phyloP scores from a whole-genome alignment of 2,329 filamentous ascomycete genomes.

The Colletotrichum trifolii region DNA sequence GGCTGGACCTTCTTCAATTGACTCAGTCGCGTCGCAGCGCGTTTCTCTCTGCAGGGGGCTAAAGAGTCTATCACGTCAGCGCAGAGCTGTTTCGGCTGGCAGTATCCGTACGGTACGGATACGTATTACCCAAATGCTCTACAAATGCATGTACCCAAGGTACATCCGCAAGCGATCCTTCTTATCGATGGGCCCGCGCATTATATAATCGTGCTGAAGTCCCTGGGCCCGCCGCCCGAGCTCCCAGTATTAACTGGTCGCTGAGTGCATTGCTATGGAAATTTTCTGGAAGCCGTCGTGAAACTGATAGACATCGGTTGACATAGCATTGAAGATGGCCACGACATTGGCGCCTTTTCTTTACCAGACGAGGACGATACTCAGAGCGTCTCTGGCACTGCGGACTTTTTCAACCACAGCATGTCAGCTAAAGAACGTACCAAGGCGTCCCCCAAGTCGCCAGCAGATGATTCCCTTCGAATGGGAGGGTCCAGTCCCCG shows the following conservation, averaged over 20 bases:
- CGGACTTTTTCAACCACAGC: slow-evolving; percentile 36
- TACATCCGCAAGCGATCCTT: too few relatives aligned
- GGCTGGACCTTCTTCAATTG: slow-evolving; percentile 22
- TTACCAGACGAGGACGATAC: slow-evolving; percentile 76
- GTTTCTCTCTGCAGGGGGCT: slow-evolving; percentile 14
- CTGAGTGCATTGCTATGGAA: slow-evolving; percentile 7
- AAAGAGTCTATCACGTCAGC: slow-evolving; percentile 27
- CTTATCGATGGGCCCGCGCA: too few relatives aligned
- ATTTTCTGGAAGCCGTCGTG: slow-evolving; percentile 16
- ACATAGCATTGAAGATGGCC: slow-evolving; percentile 49
- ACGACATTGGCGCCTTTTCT: slow-evolving; percentile 72
- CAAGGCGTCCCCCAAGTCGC: slow-evolving; percentile 9
- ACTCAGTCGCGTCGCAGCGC: slow-evolving; percentile 38
- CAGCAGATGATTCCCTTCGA: slow-evolving; percentile 63
- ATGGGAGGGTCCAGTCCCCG: slow-evolving; percentile 47
- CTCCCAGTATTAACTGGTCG: slow-evolving; percentile 1
- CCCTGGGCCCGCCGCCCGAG: slow-evolving; percentile 2
- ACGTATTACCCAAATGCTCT: neutral
- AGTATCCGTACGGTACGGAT: too few relatives aligned
- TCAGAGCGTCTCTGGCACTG: slow-evolving; percentile 44
- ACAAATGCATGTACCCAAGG: too few relatives aligned
- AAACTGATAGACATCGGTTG: neutral
- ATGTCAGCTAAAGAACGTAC: slow-evolving; percentile 37
- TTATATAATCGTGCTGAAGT: too few relatives aligned
- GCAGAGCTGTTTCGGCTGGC: too few relatives aligned